These are phyloP conservation scores for Phytophthora cryptogea DNA, from an alignment of 352 stramenopile species.

Conservation along the genomic window DNA sequence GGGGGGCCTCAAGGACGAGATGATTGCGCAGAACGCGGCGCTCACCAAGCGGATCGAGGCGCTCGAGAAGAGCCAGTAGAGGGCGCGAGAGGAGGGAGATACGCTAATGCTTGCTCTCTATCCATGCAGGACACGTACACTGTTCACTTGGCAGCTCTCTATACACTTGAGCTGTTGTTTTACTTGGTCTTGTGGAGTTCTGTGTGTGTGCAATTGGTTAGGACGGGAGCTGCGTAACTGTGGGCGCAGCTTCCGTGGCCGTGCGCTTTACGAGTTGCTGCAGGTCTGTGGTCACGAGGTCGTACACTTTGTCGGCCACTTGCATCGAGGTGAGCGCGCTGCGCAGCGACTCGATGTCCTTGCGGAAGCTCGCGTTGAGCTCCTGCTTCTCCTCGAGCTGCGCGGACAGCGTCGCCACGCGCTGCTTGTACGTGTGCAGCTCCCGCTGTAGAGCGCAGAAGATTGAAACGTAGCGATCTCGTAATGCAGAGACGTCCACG, in stretches of 20 bases:
- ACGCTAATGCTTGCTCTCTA: constrained; percentile 22
- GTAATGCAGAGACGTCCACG: constrained; percentile 42
- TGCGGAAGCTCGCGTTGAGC: constrained; percentile 60
- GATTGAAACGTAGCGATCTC: constrained; percentile 64
- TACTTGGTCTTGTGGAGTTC: constrained; percentile 4
- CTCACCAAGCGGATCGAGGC: constrained; percentile 78
- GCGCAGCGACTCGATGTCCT: constrained; percentile 69
- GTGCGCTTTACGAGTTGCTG: constrained; percentile 45
- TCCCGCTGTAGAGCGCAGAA: constrained; percentile 69
- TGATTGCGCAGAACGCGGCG: constrained; percentile 68
- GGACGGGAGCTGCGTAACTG: constrained; percentile 6
- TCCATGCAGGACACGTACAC: background rate
- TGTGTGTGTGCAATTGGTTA: constrained; percentile 5
- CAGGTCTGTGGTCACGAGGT: constrained; percentile 57
- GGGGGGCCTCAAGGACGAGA: constrained; percentile 65
- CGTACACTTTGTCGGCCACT: constrained; percentile 63
- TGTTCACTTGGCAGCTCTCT: constrained; percentile 11
- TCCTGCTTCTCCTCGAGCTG: constrained; percentile 64
- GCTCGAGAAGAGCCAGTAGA: constrained; percentile 73
- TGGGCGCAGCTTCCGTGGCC: constrained; percentile 6
- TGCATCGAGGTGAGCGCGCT: constrained; percentile 67
- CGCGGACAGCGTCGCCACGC: constrained; percentile 49
- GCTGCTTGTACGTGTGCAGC: constrained; percentile 60
- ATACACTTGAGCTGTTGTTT: constrained; percentile 14
- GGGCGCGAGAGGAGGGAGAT: background rate